phyloP scores from a whole-genome alignment of 345 rosid genomes.

The Hibiscus tridactylites region DNA sequence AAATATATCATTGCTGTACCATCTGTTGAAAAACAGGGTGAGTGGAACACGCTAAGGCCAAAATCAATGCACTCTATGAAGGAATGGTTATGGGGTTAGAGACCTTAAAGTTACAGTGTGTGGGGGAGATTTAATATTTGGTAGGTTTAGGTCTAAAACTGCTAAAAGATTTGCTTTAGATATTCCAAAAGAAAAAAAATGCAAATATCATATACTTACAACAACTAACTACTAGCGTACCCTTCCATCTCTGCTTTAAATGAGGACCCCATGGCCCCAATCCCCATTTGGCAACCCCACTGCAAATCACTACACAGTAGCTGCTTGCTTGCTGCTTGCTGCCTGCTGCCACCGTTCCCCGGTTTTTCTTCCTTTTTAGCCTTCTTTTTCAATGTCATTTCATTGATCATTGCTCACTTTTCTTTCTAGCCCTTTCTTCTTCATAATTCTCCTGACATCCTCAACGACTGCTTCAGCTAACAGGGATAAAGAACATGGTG shows the following conservation, averaged over 20 bases:
- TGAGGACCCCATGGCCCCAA: conserved; percentile 5
- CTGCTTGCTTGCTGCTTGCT: not conserved
- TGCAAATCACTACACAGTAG: not conserved
- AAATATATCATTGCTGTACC: not conserved
- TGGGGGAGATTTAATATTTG: not conserved
- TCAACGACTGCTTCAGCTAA: conserved; percentile 1
- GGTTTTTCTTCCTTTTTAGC: not conserved
- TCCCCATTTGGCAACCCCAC: conserved; percentile 4
- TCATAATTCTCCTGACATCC: not conserved
- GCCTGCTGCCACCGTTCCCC: conserved; percentile 1
- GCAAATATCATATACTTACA: not conserved
- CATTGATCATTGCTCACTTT: not conserved
- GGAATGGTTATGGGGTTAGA: not conserved
- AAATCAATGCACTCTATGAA: not conserved
- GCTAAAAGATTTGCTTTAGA: conserved; percentile 10
- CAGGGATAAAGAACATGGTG: not conserved
- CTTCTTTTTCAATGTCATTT: not conserved
- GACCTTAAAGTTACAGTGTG: not conserved
- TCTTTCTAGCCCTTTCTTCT: not conserved
- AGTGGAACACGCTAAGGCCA: not conserved
- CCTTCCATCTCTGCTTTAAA: conserved; percentile 4
- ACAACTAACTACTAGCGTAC: not conserved
- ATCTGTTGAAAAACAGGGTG: not conserved
- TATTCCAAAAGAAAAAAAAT: not conserved
- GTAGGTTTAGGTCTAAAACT: conserved; percentile 5